Evolutionary conservation across 2,329 filamentous ascomycete species (phyloP).

Genomic region (Bipolaris cookei): DNA sequence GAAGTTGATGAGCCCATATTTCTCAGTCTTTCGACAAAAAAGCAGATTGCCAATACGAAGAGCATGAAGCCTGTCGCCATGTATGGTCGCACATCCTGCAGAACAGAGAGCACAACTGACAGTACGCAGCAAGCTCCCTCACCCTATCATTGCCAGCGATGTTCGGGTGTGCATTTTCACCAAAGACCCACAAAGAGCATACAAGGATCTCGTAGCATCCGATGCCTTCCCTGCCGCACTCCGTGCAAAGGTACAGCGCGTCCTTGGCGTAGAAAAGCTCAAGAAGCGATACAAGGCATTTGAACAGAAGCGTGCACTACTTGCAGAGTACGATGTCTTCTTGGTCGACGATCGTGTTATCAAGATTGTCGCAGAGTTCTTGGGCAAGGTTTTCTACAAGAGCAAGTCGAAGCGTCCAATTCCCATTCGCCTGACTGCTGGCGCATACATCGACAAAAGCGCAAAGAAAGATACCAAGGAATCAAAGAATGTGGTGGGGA

Average conservation of each 20-base stretch:
- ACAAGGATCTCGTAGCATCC: conserved; percentile 85
- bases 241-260: conserved; percentile 57
- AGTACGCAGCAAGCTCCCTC: conserved; percentile 64
- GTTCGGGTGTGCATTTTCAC: conserved; percentile 85
- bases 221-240: conserved; percentile 62
- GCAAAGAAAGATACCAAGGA: conserved; percentile 46
- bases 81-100: conserved; percentile 27
- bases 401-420: conserved; percentile 82
- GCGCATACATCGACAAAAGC: conserved; percentile 66
- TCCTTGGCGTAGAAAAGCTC: conserved; percentile 84
- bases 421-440: conserved; percentile 72
- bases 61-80: conserved; percentile 86
- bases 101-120: conserved; percentile 18
- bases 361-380: conserved; percentile 71
- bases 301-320: conserved; percentile 79
- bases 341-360: conserved; percentile 87
- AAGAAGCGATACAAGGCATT: conserved; percentile 89
- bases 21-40: conserved; percentile 68
- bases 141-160: conserved; percentile 71
- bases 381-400: conserved; percentile 95
- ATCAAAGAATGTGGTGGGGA: conserved; percentile 55
- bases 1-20: conserved; percentile 63
- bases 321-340: conserved; percentile 89
- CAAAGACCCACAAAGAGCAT: conserved; percentile 79
- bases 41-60: conserved; percentile 73